phyloP scores from a whole-genome alignment of 2,329 filamentous ascomycete genomes.

The Phyllosticta paracitricarpa region DNA sequence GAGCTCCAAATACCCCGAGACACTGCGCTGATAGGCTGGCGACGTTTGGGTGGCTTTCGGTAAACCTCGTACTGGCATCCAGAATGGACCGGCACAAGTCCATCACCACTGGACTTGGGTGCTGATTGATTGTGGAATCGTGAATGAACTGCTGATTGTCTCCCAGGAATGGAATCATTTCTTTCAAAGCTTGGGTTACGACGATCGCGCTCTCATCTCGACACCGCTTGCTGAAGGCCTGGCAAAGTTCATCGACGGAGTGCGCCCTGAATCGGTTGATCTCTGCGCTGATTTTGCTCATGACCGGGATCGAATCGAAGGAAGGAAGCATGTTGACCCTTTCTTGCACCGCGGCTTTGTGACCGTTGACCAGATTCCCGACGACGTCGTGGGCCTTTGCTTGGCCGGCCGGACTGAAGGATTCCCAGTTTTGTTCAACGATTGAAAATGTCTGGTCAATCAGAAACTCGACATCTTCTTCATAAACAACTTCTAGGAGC shows the following conservation, averaged over 20 bases:
- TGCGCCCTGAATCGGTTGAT: conserved; percentile 52
- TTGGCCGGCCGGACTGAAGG: conserved; percentile 53
- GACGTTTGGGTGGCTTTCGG: conserved; percentile 56
- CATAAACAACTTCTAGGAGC: conserved; percentile 59
- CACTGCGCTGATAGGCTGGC: conserved; percentile 67
- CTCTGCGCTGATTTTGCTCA: conserved; percentile 57
- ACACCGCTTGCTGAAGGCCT: conserved; percentile 63
- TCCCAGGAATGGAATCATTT: conserved; percentile 65
- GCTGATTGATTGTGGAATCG: conserved; percentile 68
- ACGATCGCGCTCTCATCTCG: conserved; percentile 78
- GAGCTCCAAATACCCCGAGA: conserved; percentile 77
- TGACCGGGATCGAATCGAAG: conserved; percentile 56
- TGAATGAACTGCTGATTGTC: conserved; percentile 69
- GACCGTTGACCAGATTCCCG: conserved; percentile 52
- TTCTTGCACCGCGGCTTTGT: conserved; percentile 51
- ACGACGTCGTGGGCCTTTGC: conserved; percentile 54
- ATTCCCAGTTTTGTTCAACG: conserved; percentile 69
- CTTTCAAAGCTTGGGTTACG: conserved; percentile 67
- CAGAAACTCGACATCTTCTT: conserved; percentile 68
- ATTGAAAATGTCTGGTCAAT: conserved; percentile 86
- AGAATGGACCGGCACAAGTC: conserved; percentile 67
- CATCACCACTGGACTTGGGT: conserved; percentile 65
- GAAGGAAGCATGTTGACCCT: conserved; percentile 71
- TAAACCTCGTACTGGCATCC: conserved; percentile 76
- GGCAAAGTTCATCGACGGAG: conserved; percentile 54